Evolutionary conservation across 345 rosid genomes (phyloP), one percentile per base, ranked within the genome.

Genomic region (Gynandropsis gynandra): DNA sequence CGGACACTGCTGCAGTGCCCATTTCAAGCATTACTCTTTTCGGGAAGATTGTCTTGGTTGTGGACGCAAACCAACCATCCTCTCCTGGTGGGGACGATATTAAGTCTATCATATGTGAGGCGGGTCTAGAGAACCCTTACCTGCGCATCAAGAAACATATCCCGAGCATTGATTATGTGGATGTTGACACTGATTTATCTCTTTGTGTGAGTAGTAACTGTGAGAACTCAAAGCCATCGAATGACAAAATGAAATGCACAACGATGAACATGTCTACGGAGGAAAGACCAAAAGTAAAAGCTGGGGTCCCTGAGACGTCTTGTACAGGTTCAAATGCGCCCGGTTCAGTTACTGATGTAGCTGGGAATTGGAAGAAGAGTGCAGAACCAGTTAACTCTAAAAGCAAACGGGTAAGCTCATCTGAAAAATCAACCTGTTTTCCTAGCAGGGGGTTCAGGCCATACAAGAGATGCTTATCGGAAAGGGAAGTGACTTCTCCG

Each of bases 21-120:
- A 50, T 11, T 33, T 49, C 61, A n/a, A 73, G 76, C 56, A 65
- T 88, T 69, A 82, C 64, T 61, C 84, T 88, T 52, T 84, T 88
- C 9, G 95, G 97, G 43, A 69, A 57, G 70, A 68, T 78, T 9
- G 80, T 88, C 18, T 48, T 54, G 62, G 76, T 80, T 12, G 17
- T 52, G 9, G 76, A 66, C 52, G 44, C 75, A 31, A 48, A 38
- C 31, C 59, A 65, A 50, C 42, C 66, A 27, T 58, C 50, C 32
- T 15, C 59, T 50, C 14, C 18, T 33, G 57, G 34, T 31, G 41
- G 29, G 7, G 51, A 51, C 18, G 44, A 20, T 44, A 11, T 37
- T 9, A 13, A 49, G n/a, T n/a, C n/a, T 52, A 52, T 18, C 5
- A 48, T 46, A 47, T 40, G 54, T 21, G 14, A 47, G 51, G 47